These are phyloP conservation scores for Tricladium varicosporioides DNA, from an alignment of 2,329 filamentous ascomycete genomes.

Conservation along the genomic window DNA sequence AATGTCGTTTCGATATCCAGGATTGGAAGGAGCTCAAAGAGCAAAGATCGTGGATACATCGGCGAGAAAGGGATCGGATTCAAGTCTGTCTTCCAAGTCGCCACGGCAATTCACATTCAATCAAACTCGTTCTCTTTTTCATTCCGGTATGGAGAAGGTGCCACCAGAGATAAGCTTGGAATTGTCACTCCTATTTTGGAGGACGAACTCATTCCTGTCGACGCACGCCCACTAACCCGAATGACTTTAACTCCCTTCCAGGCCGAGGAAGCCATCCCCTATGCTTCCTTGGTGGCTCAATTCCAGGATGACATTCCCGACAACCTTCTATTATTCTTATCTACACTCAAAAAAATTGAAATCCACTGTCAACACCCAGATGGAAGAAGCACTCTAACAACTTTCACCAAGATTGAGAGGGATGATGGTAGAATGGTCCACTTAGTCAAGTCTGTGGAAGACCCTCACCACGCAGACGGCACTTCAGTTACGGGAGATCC, in stretches of 20 bases:
- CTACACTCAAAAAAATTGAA: no score
- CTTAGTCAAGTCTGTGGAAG: no score
- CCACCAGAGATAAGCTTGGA: slow-evolving; percentile 7
- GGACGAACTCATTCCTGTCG: slow-evolving; percentile 5
- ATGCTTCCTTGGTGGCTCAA: no score
- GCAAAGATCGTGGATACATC: slow-evolving; percentile 26
- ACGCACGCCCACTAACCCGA: slow-evolving; percentile 9
- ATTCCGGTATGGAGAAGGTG: slow-evolving; percentile 7
- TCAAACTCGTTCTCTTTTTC: slow-evolving; percentile 16
- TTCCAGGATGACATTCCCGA: no score
- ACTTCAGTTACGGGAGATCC: no score
- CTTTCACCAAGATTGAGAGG: no score
- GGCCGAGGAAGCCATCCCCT: no score
- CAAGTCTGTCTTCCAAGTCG: slow-evolving; percentile 36
- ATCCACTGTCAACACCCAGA: no score
- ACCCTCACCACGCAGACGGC: no score
- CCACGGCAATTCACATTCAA: slow-evolving; percentile 35
- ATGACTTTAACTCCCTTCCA: slow-evolving; percentile 10
- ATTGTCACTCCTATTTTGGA: slow-evolving; percentile 14
- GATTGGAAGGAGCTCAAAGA: slow-evolving; percentile 38
- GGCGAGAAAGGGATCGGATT: slow-evolving; percentile 40
- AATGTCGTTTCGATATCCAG: slow-evolving; percentile 39
- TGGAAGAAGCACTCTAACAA: no score
- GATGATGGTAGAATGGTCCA: no score
- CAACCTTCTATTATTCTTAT: no score